These are phyloP conservation scores for Gonapodya prolifera DNA, from an alignment of 192 early-diverging fungal species.

Conservation along the genomic window DNA sequence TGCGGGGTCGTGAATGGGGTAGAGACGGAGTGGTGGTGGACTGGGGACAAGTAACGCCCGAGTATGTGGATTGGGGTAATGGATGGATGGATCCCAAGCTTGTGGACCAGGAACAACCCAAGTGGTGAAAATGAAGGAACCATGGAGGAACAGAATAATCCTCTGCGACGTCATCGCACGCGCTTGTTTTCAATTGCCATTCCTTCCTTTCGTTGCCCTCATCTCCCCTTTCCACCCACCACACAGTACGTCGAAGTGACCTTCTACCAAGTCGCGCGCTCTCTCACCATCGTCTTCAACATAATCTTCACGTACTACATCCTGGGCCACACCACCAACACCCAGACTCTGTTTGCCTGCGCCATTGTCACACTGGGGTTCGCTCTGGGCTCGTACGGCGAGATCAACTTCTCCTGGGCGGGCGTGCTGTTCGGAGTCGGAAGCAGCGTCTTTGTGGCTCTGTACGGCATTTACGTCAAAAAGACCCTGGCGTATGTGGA, in stretches of 20 bases:
- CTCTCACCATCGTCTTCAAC: constrained; percentile 53
- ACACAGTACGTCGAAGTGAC: constrained; percentile 50
- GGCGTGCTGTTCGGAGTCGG: constrained; percentile 51
- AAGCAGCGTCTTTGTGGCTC: constrained; percentile 48
- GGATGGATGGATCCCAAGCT: background rate
- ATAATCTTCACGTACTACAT: constrained; percentile 52
- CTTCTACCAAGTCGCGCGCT: constrained; percentile 56
- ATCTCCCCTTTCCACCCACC: too few relatives aligned
- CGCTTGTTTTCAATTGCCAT: too few relatives aligned
- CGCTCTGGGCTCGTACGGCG: constrained; percentile 50
- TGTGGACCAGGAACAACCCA: background rate
- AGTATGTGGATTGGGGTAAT: background rate
- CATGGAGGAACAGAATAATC: background rate
- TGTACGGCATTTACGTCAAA: constrained; percentile 59
- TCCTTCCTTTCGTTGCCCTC: too few relatives aligned
- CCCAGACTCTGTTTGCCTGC: constrained; percentile 36
- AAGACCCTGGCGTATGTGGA: constrained; percentile 45
- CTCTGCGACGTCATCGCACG: too few relatives aligned
- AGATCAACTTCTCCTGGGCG: constrained; percentile 50
- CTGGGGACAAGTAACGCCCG: background rate
- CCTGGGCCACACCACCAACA: constrained; percentile 36
- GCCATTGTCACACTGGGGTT: constrained; percentile 45
- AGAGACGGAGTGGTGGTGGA: background rate
- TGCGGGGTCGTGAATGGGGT: background rate
- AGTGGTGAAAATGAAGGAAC: background rate